phyloP scores from a whole-genome alignment of 2,329 filamentous ascomycete genomes.

The Venturiaceae sp. region DNA sequence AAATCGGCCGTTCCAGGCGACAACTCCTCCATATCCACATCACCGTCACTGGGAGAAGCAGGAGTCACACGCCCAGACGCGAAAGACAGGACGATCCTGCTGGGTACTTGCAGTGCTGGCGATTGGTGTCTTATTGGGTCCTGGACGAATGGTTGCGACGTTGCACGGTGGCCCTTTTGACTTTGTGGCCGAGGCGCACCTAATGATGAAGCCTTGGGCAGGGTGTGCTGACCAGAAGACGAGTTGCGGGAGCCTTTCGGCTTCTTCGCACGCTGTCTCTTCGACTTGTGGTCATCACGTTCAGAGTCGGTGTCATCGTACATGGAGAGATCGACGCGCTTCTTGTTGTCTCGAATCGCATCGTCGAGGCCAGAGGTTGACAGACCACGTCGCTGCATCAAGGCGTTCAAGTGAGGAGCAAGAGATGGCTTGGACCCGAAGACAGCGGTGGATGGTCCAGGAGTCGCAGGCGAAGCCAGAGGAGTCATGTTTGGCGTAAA shows the following conservation, averaged over 20 bases:
- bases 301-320: slow-evolving; percentile 4
- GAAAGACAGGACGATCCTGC: background rate
- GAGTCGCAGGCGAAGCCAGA: background rate
- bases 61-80: background rate
- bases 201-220: background rate
- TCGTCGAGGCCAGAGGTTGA: background rate
- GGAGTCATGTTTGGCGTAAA: background rate
- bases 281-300: slow-evolving; percentile 1
- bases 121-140: background rate
- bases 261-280: background rate
- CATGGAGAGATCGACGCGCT: slow-evolving; percentile 20
- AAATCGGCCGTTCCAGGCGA: slow-evolving; percentile 38
- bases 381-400: slow-evolving; percentile 1
- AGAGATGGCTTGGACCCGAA: slow-evolving; percentile 22
- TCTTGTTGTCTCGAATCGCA: slow-evolving; percentile 4
- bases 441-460: background rate
- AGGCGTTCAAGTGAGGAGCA: slow-evolving; percentile 32
- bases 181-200: background rate
- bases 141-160: background rate
- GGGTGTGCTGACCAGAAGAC: background rate
- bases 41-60: slow-evolving; percentile 7
- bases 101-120: background rate
- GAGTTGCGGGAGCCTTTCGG: background rate
- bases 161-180: background rate
- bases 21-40: slow-evolving; percentile 23